Evolutionary conservation across 2,329 filamentous ascomycete genomes (phyloP).

Genomic region (Fusarium succisae): DNA sequence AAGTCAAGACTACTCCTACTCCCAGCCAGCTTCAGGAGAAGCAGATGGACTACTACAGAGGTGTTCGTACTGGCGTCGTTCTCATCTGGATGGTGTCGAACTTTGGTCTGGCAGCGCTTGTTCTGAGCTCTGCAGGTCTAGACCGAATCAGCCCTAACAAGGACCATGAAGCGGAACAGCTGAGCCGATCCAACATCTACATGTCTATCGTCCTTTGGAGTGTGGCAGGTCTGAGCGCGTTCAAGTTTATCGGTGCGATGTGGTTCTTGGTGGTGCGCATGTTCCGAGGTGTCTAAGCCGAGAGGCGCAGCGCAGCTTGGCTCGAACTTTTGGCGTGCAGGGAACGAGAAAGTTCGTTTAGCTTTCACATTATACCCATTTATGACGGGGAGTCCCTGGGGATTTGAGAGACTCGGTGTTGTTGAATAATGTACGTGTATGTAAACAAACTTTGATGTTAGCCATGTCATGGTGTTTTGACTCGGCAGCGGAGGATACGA

Average conservation of each 20-base stretch:
- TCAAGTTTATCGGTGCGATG: conserved; percentile 87
- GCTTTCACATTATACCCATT: conserved; percentile 42
- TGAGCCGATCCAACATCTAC: conserved; percentile 78
- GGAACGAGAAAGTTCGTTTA: conserved; percentile 15
- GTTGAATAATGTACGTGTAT: conserved; percentile 30
- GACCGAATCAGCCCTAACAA: conserved; percentile 66
- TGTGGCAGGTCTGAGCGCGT: conserved; percentile 82
- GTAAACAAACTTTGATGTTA: conserved; percentile 25
- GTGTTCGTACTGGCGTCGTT: conserved; percentile 91
- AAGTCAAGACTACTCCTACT: conserved; percentile 71
- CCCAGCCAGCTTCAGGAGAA: conserved; percentile 73
- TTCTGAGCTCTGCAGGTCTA: conserved; percentile 85
- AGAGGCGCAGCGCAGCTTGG: neutral
- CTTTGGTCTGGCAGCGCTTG: conserved; percentile 85
- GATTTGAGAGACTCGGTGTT: conserved; percentile 1
- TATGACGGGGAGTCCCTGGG: conserved; percentile 25
- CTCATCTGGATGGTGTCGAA: conserved; percentile 97
- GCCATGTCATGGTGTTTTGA: conserved; percentile 26
- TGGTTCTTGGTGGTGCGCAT: conserved; percentile 93
- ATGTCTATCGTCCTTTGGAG: conserved; percentile 89
- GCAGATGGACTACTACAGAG: conserved; percentile 98
- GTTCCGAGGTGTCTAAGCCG: conserved; percentile 74
- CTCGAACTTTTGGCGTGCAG: neutral
- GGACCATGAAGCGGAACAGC: conserved; percentile 52
- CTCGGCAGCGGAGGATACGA: conserved; percentile 11